Percentiles rank a stretch among this genome's conserved stretches.
Conservation (phyloP, 78 protist species). For the Cavenderia fasciculata region DNA sequence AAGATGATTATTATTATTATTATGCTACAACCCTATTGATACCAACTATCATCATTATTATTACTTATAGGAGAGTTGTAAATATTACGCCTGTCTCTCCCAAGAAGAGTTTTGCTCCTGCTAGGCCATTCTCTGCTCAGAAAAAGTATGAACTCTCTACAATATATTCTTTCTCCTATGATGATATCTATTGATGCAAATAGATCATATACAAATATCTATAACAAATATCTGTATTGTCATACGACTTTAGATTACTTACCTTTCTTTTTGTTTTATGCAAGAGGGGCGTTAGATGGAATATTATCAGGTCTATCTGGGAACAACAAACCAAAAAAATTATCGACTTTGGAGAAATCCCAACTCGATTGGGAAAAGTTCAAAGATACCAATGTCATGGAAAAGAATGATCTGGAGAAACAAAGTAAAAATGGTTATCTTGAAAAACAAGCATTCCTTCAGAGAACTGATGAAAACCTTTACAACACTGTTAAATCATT, state of each 20-base stretch:
- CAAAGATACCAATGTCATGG: constrained; percentile 25
- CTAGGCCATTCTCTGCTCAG: background rate
- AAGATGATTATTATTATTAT: too few relatives aligned
- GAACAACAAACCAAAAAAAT: constrained; percentile 40
- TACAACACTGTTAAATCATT: background rate
- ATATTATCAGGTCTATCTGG: constrained; percentile 28
- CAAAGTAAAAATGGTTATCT: constrained; percentile 55
- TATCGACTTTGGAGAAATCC: constrained; percentile 52
- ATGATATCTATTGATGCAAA: too few relatives aligned
- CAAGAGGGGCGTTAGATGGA: constrained; percentile 47
- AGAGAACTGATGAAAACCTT: constrained; percentile 34
- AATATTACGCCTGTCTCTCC: too few relatives aligned
- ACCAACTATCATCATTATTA: too few relatives aligned
- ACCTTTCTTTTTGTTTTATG: too few relatives aligned
- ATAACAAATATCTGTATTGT: too few relatives aligned
- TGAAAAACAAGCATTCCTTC: constrained; percentile 45
- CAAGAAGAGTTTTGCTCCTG: background rate
- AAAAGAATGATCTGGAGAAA: constrained; percentile 38
- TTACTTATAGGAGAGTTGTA: too few relatives aligned
- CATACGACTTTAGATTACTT: too few relatives aligned
- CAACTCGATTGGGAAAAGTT: constrained; percentile 72
- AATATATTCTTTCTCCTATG: too few relatives aligned
- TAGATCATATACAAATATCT: too few relatives aligned
- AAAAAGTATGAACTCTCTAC: background rate
- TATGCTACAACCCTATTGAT: too few relatives aligned